Evolutionary conservation across 2,329 filamentous ascomycete species (phyloP).

Genomic region (Pseudogymnoascus sp.): DNA sequence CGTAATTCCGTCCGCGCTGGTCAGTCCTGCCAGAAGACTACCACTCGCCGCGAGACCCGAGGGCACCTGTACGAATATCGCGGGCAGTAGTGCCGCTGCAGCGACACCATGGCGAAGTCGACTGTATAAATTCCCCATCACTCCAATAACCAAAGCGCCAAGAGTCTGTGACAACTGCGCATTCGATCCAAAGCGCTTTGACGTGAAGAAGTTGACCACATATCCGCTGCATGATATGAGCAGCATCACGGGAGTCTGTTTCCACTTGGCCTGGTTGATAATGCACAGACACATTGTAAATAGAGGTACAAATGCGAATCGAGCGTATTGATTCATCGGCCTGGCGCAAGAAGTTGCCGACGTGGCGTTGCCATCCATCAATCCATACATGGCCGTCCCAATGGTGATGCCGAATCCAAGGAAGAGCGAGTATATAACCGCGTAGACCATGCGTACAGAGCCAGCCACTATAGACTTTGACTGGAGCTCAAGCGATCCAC

Average conservation of each 20-base stretch:
- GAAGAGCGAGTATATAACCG: constrained; percentile 50
- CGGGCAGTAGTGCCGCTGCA: constrained; percentile 76
- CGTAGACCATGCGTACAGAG: constrained; percentile 50
- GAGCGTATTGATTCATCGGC: constrained; percentile 42
- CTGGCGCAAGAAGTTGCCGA: constrained; percentile 38
- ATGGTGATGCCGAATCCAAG: constrained; percentile 50
- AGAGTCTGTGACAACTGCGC: constrained; percentile 70
- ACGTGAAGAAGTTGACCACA: constrained; percentile 66
- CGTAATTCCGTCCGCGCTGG: constrained; percentile 47
- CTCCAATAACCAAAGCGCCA: constrained; percentile 67
- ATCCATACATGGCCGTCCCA: constrained; percentile 46
- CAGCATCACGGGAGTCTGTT: constrained; percentile 70
- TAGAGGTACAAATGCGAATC: constrained; percentile 64
- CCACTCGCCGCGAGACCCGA: constrained; percentile 54
- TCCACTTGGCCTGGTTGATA: constrained; percentile 76
- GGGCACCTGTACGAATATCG: constrained; percentile 68
- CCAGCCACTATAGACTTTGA: constrained; percentile 47
- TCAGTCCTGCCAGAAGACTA: constrained; percentile 50
- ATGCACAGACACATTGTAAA: constrained; percentile 68
- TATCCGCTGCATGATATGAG: constrained; percentile 67
- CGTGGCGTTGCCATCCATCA: constrained; percentile 40
- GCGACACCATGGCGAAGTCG: constrained; percentile 54
- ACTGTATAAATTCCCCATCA: constrained; percentile 73
- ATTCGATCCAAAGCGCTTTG: constrained; percentile 56
- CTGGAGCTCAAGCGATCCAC: constrained; percentile 47